Evolutionary conservation across 129 eudicot genomes (phyloP).

Genomic region (Tagetes erecta): DNA sequence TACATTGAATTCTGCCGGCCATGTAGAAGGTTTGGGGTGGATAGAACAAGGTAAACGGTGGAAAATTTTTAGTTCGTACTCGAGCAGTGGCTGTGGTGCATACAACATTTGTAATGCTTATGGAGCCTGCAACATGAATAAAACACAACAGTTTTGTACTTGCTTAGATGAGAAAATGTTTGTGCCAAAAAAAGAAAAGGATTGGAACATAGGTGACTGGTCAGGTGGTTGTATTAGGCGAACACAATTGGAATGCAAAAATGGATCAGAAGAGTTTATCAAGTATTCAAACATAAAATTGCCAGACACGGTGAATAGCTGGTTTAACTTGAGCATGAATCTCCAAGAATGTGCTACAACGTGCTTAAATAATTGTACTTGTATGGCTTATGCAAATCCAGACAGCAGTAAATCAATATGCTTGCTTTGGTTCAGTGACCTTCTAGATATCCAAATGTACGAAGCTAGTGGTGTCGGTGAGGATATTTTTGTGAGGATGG

Average conservation of each 20-base stretch:
- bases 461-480: not conserved
- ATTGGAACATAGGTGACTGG: not conserved
- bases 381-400: slow-evolving; percentile 1
- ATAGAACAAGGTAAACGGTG: not conserved
- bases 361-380: not conserved
- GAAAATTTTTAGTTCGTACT: not conserved
- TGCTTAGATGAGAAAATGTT: slow-evolving; percentile 5
- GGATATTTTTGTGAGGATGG: not conserved
- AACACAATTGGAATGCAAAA: not conserved
- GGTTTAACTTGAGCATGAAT: not conserved
- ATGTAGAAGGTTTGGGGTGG: not conserved
- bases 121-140: not conserved
- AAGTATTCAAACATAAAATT: not conserved
- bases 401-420: not conserved
- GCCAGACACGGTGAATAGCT: not conserved
- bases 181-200: not conserved
- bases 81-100: not conserved
- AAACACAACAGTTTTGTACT: not conserved
- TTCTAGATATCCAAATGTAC: not conserved
- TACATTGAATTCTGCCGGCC: not conserved
- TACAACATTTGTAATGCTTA: slow-evolving; percentile 3
- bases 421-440: not conserved
- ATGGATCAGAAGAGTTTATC: not conserved
- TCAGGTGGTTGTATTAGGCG: slow-evolving; percentile 1
- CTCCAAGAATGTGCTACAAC: not conserved